Evolutionary conservation across 352 stramenopile genomes (phyloP).

Genomic region (Thraustochytrium sp.): DNA sequence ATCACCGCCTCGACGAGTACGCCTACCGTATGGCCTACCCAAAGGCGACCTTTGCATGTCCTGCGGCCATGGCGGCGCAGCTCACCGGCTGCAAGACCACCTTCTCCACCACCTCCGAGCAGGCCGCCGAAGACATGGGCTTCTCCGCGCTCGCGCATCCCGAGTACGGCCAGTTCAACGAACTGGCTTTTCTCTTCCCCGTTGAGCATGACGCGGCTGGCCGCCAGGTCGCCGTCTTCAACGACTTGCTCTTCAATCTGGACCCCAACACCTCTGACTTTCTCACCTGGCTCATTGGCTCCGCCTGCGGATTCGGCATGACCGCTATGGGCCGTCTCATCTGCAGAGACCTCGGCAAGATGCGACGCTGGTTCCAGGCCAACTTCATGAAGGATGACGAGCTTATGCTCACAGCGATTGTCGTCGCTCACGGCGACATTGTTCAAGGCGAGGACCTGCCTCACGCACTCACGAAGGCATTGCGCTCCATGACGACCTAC

Average conservation of each 20-base stretch:
- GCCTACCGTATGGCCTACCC: constrained; percentile 1
- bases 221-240: neutral
- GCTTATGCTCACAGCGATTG: neutral
- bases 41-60: neutral
- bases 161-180: neutral
- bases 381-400: neutral
- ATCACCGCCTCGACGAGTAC: neutral
- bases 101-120: neutral
- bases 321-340: constrained; percentile 1
- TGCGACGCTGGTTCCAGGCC: neutral
- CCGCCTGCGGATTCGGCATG: neutral
- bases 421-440: constrained; percentile 19
- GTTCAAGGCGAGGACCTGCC: neutral
- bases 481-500: constrained; percentile 15
- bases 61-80: neutral
- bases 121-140: neutral
- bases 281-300: neutral
- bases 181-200: constrained; percentile 9
- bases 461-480: neutral
- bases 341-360: neutral
- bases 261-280: neutral
- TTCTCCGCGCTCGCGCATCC: neutral
- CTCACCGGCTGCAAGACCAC: neutral
- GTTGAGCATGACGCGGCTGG: neutral
- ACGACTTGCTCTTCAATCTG: neutral